Evolutionary conservation across 768 basidiomycete species (phyloP).

Genomic region (Pleurotus platypus): DNA sequence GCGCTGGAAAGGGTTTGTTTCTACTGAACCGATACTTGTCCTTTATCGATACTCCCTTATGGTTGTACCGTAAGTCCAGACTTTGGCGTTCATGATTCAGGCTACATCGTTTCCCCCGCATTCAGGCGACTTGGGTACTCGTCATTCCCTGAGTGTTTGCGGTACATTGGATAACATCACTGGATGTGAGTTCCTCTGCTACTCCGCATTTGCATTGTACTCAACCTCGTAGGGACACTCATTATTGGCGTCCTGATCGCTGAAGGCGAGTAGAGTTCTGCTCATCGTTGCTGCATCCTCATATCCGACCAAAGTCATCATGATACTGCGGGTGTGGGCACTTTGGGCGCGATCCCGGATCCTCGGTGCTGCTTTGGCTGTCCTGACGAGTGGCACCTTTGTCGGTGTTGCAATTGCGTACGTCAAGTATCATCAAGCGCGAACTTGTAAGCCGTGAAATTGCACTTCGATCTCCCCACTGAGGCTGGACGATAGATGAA

Average conservation of each 20-base stretch:
- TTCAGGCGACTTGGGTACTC: background rate
- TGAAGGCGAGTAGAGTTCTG: background rate
- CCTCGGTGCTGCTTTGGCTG: background rate
- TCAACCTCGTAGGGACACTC: background rate
- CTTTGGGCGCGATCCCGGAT: background rate
- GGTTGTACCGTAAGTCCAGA: background rate
- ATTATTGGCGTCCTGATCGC: background rate
- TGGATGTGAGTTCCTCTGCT: background rate
- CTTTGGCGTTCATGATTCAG: background rate
- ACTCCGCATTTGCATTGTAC: too few species aligned
- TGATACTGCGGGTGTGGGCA: constrained; percentile 5
- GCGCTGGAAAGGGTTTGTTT: background rate
- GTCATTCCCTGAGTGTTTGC: background rate
- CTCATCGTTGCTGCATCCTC: background rate
- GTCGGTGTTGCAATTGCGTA: background rate
- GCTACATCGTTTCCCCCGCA: too few species aligned
- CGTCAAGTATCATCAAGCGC: background rate
- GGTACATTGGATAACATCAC: background rate
- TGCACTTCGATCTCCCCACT: too few species aligned
- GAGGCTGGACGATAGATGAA: background rate
- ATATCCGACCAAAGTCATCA: background rate
- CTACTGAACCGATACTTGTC: background rate
- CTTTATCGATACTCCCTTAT: background rate
- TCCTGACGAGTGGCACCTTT: background rate
- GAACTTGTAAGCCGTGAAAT: too few species aligned